phyloP scores from a whole-genome alignment of 2,329 filamentous ascomycete genomes.

The Talaromyces sp. region DNA sequence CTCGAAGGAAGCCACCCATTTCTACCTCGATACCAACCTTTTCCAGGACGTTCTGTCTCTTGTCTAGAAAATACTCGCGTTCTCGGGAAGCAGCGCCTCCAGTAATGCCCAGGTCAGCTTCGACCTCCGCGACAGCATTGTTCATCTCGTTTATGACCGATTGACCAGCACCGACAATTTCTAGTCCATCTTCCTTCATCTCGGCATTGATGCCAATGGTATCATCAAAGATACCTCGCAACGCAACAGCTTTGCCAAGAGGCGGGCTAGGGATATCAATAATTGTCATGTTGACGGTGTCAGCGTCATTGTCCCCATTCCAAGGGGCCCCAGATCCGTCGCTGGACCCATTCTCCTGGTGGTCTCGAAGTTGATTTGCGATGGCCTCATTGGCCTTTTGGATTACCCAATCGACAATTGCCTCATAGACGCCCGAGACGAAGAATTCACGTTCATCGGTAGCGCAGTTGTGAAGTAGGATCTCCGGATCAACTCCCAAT shows the following conservation, averaged over 20 bases:
- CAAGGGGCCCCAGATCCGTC: conserved; percentile 62
- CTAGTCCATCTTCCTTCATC: conserved; percentile 92
- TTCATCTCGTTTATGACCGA: conserved; percentile 86
- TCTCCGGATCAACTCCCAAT: conserved; percentile 78
- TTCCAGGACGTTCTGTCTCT: conserved; percentile 75
- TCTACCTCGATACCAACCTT: conserved; percentile 80
- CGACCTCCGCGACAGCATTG: conserved; percentile 69
- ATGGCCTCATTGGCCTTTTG: conserved; percentile 83
- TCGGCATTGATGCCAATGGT: conserved; percentile 88
- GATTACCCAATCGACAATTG: conserved; percentile 92
- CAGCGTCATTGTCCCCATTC: conserved; percentile 61
- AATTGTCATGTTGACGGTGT: conserved; percentile 84
- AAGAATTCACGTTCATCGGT: conserved; percentile 79
- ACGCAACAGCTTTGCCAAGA: conserved; percentile 79
- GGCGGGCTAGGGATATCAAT: conserved; percentile 76
- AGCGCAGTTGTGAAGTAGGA: conserved; percentile 70
- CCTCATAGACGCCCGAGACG: conserved; percentile 84
- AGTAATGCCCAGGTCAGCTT: conserved; percentile 71
- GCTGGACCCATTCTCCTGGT: conserved; percentile 60
- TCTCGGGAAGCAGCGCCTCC: conserved; percentile 63
- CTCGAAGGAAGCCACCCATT: conserved; percentile 73
- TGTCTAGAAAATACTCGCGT: conserved; percentile 72
- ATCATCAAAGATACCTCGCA: conserved; percentile 91
- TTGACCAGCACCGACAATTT: conserved; percentile 66
- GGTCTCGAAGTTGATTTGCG: conserved; percentile 63